These are phyloP conservation scores for Mortierella sp. DNA, from an alignment of 371 early-diverging fungal genomes.

Conservation along the genomic window DNA sequence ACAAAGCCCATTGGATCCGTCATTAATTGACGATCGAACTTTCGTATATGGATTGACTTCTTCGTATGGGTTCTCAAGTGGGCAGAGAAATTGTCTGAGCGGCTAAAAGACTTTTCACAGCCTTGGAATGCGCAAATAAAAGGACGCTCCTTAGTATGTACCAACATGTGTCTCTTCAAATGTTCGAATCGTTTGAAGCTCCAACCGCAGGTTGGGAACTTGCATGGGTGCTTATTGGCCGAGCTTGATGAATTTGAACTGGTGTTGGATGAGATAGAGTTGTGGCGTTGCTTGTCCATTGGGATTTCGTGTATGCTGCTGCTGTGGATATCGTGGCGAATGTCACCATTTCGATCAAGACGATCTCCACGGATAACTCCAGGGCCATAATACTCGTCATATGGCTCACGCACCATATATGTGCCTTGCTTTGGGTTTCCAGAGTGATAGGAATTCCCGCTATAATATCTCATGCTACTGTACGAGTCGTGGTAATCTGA, in stretches of 20 bases:
- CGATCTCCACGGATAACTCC: constrained; percentile 9
- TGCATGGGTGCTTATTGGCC: constrained; percentile 67
- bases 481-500: constrained; percentile 11
- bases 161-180: constrained; percentile 82
- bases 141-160: constrained; percentile 74
- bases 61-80: constrained; percentile 69
- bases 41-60: constrained; percentile 34
- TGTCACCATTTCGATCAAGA: constrained; percentile 18
- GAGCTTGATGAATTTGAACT: constrained; percentile 26
- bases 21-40: constrained; percentile 24
- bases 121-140: constrained; percentile 76
- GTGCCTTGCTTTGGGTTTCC: neutral
- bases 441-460: neutral
- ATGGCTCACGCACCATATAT: constrained; percentile 17
- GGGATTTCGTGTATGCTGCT: neutral
- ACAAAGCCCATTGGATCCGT: constrained; percentile 22
- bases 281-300: constrained; percentile 44
- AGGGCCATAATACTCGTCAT: constrained; percentile 18
- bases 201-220: constrained; percentile 67
- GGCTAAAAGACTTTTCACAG: constrained; percentile 80
- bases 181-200: constrained; percentile 87
- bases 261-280: constrained; percentile 42
- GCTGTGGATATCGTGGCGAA: constrained; percentile 8
- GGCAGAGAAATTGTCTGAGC: constrained; percentile 81
- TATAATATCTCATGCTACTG: constrained; percentile 6